These are phyloP conservation scores for Zostera marina DNA, from an alignment of 116 monocot genomes.

Conservation along the genomic window DNA sequence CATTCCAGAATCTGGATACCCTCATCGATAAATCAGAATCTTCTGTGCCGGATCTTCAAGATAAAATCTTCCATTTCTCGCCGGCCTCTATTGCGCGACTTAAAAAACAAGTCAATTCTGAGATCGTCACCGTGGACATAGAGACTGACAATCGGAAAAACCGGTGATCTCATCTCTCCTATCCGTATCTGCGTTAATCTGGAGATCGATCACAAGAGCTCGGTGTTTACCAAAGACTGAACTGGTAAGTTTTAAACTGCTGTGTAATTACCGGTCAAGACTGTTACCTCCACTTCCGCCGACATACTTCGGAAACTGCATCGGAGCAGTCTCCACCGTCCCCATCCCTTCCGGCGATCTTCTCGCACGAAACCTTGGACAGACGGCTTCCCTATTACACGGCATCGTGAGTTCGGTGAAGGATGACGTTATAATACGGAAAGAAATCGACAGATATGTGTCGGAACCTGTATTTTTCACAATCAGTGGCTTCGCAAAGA, in stretches of 20 bases:
- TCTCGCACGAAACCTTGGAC: slow-evolving; percentile 17
- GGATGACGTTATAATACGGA: slow-evolving; percentile 17
- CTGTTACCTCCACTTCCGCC: slow-evolving; percentile 28
- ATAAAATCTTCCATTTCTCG: slow-evolving; percentile 51
- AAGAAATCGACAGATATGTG: slow-evolving; percentile 40
- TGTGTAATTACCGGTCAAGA: slow-evolving; percentile 57
- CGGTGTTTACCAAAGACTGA: slow-evolving; percentile 13
- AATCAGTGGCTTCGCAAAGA: slow-evolving; percentile 27
- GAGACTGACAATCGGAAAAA: background rate
- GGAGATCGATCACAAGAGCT: slow-evolving; percentile 50
- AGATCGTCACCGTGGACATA: background rate
- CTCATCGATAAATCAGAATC: slow-evolving; percentile 21
- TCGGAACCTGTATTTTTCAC: slow-evolving; percentile 43
- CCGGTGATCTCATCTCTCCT: slow-evolving; percentile 50
- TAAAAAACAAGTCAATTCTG: slow-evolving; percentile 39
- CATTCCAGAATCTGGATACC: slow-evolving; percentile 9
- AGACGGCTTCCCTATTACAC: slow-evolving; percentile 41
- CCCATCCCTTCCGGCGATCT: slow-evolving; percentile 33
- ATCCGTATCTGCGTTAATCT: slow-evolving; percentile 51
- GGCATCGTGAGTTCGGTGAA: slow-evolving; percentile 22
- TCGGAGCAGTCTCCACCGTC: slow-evolving; percentile 52
- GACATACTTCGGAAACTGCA: slow-evolving; percentile 77
- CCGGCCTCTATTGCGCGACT: slow-evolving; percentile 21
- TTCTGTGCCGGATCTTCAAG: slow-evolving; percentile 27
- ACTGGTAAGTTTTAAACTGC: slow-evolving; percentile 41